Evolutionary conservation across 2,329 filamentous ascomycete species (phyloP).

Genomic region (Pseudogymnoascus sp.): DNA sequence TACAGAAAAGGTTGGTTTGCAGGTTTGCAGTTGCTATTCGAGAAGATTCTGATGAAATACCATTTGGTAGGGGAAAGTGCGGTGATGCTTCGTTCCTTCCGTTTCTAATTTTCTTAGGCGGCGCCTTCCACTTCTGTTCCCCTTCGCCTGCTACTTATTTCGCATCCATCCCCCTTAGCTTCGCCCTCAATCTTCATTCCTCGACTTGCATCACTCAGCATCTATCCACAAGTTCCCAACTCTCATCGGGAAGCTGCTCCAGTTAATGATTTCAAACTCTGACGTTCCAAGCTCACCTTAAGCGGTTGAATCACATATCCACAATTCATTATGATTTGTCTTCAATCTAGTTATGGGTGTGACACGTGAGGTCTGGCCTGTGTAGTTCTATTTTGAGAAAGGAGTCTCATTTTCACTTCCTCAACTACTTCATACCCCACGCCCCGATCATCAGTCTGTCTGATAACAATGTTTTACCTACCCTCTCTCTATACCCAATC

Average conservation of each 20-base stretch:
- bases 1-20: neutral
- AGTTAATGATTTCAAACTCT: neutral
- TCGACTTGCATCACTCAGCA: neutral
- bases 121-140: neutral
- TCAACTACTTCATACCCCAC: neutral
- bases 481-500: neutral
- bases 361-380: too few relatives aligned
- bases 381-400: neutral
- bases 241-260: neutral
- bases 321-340: neutral
- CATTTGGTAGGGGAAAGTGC: neutral
- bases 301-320: neutral
- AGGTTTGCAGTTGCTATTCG: neutral
- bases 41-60: neutral
- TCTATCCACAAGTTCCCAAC: neutral
- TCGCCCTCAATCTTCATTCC: neutral
- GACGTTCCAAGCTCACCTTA: neutral
- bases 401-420: neutral
- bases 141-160: neutral
- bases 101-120: neutral
- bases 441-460: neutral
- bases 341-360: neutral
- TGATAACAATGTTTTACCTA: neutral
- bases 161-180: neutral
- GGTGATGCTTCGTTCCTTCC: neutral